Percentiles rank a stretch among this genome's conserved stretches.
Conservation (phyloP, 2,329 filamentous ascomycete species). For the Polytolypa hystricis region DNA sequence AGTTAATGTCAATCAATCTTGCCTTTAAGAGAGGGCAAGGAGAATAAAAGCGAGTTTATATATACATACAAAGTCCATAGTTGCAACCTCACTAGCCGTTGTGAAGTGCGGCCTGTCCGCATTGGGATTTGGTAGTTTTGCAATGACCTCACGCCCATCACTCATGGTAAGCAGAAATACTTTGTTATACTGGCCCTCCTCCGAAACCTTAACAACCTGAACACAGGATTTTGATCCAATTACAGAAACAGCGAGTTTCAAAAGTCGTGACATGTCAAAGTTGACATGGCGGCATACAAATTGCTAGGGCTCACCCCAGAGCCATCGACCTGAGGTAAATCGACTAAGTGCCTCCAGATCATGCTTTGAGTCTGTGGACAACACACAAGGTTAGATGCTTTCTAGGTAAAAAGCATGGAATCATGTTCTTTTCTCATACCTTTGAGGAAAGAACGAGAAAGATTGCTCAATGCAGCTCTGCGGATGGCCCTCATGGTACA, state of each 20-base stretch:
- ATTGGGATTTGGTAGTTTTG: constrained; percentile 9
- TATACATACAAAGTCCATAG: constrained; percentile 16
- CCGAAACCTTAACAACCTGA: constrained; percentile 22
- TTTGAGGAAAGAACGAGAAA: background rate
- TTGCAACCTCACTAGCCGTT: too few relatives aligned
- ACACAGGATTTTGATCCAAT: constrained; percentile 21
- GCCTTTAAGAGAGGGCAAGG: constrained; percentile 15
- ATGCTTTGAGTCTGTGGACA: constrained; percentile 11
- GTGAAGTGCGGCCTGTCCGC: constrained; percentile 3
- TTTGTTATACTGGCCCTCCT: constrained; percentile 21
- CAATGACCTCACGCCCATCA: constrained; percentile 8
- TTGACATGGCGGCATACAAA: constrained; percentile 20
- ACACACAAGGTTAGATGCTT: background rate
- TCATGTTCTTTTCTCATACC: background rate
- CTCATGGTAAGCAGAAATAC: constrained; percentile 20
- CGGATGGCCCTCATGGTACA: background rate
- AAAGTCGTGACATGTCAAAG: constrained; percentile 26
- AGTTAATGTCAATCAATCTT: constrained; percentile 11
- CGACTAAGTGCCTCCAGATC: constrained; percentile 11
- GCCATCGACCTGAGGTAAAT: constrained; percentile 23
- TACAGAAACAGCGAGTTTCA: constrained; percentile 21
- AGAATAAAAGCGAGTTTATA: constrained; percentile 7
- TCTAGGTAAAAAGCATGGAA: background rate
- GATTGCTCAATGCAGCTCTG: background rate
- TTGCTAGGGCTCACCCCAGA: constrained; percentile 24